phyloP scores from a whole-genome alignment of 495 filamentous ascomycete species.

The Neurospora sublineolata region DNA sequence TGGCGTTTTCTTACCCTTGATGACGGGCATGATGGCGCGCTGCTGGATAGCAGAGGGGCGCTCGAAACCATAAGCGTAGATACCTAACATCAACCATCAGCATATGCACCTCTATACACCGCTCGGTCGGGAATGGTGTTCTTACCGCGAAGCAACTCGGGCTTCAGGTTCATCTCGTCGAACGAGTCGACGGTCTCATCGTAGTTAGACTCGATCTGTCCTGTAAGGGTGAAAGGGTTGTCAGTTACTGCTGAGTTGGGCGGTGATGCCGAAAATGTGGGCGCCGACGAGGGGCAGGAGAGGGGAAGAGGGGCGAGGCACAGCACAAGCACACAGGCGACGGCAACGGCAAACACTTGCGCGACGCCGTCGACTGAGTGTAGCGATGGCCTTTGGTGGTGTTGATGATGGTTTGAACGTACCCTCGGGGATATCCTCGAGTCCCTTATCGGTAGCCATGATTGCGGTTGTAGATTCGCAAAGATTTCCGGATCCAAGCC shows the following conservation, averaged over 20 bases:
- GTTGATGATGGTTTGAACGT: slow-evolving; percentile 24
- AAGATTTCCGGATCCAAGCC: slow-evolving; percentile 59
- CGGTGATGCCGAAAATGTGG: background rate
- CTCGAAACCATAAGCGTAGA: slow-evolving; percentile 99
- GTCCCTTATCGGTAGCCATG: slow-evolving; percentile 93
- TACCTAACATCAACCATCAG: slow-evolving; percentile 46
- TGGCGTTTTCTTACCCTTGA: slow-evolving; percentile 71
- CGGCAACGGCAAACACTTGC: background rate
- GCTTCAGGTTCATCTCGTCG: slow-evolving; percentile 92
- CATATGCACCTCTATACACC: background rate
- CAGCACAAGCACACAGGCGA: background rate
- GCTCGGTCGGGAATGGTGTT: background rate
- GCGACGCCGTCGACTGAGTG: background rate
- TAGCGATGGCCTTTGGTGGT: background rate
- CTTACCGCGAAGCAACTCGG: slow-evolving; percentile 93
- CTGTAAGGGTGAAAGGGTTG: slow-evolving; percentile 34
- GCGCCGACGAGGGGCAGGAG: background rate
- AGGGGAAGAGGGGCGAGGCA: background rate
- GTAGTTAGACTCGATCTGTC: slow-evolving; percentile 99
- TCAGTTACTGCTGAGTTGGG: slow-evolving; percentile 8
- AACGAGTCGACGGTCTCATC: slow-evolving; percentile 99
- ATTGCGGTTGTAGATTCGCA: slow-evolving; percentile 53
- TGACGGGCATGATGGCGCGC: slow-evolving; percentile 98
- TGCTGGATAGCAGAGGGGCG: slow-evolving; percentile 98
- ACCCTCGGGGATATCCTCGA: slow-evolving; percentile 92